Evolutionary conservation across 1,139 yeast species (phyloP).

Genomic region (Debaryomyces subglobosus): DNA sequence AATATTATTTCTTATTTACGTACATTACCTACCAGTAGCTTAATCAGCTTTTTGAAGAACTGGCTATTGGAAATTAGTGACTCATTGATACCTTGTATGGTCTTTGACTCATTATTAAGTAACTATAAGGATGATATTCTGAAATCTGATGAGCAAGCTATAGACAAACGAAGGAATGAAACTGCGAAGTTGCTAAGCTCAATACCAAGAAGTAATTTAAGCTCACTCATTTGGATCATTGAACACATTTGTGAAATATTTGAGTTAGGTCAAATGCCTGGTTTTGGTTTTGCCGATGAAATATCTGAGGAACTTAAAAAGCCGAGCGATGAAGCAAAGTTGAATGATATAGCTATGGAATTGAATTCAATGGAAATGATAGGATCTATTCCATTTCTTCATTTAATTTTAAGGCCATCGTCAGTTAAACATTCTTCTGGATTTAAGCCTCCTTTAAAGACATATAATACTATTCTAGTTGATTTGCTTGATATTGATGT

Average conservation of each 20-base stretch:
- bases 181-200: constrained; percentile 32
- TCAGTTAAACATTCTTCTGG: constrained; percentile 40
- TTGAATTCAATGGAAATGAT: constrained; percentile 43
- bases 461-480: constrained; percentile 29
- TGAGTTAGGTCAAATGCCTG: constrained; percentile 26
- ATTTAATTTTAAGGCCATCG: constrained; percentile 46
- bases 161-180: constrained; percentile 18
- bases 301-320: constrained; percentile 21
- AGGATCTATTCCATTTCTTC: constrained; percentile 46
- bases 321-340: constrained; percentile 14
- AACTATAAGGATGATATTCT: constrained; percentile 20
- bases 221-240: constrained; percentile 39
- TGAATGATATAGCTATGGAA: constrained; percentile 17
- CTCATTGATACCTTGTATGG: constrained; percentile 47
- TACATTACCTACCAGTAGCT: constrained; percentile 13
- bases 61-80: constrained; percentile 51
- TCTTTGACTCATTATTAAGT: constrained; percentile 37
- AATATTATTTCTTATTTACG: constrained; percentile 22
- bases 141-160: constrained; percentile 2
- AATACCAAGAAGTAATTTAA: constrained; percentile 46
- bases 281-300: constrained; percentile 36
- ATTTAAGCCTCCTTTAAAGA: constrained; percentile 43
- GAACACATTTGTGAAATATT: constrained; percentile 39
- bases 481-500: constrained; percentile 33
- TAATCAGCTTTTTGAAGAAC: constrained; percentile 38